Evolutionary conservation across 2,329 filamentous ascomycete genomes (phyloP).

Genomic region (Sporothrix brunneoviolacea): DNA sequence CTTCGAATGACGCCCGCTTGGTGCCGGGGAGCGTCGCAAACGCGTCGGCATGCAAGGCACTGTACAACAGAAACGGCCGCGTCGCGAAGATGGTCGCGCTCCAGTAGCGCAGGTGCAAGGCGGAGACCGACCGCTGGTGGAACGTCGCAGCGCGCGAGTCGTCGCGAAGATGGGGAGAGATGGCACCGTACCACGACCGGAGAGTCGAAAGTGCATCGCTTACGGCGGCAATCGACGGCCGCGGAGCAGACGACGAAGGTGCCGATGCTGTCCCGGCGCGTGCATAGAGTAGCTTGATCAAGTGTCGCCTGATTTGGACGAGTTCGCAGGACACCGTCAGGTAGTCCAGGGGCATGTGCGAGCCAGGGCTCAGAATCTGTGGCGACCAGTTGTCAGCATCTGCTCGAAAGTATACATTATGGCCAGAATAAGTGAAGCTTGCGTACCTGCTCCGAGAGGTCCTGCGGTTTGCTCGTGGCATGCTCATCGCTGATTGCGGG

Average conservation of each 20-base stretch:
- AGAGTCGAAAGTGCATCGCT: constrained; percentile 17
- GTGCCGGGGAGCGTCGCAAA: constrained; percentile 10
- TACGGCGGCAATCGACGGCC: constrained; percentile 18
- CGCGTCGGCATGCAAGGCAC: constrained; percentile 14
- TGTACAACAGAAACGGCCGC: constrained; percentile 29
- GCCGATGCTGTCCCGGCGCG: background rate
- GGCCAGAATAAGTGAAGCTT: no score
- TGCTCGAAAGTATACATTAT: no score
- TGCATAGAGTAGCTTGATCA: constrained; percentile 18
- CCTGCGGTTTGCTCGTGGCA: constrained; percentile 11
- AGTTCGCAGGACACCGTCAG: constrained; percentile 21
- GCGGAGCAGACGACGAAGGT: no score
- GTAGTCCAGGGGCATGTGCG: constrained; percentile 23
- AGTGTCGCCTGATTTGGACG: constrained; percentile 19
- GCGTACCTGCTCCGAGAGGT: constrained; percentile 21
- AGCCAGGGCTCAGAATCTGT: constrained; percentile 23
- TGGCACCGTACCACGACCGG: constrained; percentile 19
- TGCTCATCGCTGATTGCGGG: constrained; percentile 21
- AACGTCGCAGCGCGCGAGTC: constrained; percentile 18
- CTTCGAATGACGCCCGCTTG: constrained; percentile 21
- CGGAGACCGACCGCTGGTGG: constrained; percentile 22
- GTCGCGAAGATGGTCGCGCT: constrained; percentile 20
- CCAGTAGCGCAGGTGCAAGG: constrained; percentile 23
- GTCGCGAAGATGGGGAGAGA: constrained; percentile 22
- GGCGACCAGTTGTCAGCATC: no score